Evolutionary conservation across 1,284 basidiomycete genomes (phyloP).

Genomic region (Erythrobasidium hasegawianum): DNA sequence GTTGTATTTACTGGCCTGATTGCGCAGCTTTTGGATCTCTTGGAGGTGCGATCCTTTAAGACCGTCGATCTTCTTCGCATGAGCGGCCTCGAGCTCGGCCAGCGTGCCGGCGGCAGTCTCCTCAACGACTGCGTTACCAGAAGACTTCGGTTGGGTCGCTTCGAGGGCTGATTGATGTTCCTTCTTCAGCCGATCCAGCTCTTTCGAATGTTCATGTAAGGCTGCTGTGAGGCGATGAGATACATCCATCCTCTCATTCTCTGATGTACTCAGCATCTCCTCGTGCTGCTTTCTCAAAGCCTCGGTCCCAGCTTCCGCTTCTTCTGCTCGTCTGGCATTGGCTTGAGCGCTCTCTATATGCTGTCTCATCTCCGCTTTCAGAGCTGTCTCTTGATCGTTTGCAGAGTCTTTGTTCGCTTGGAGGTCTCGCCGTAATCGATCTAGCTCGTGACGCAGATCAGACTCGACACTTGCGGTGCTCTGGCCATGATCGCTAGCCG

Average conservation of each 20-base stretch:
- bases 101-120: no score
- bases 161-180: constrained; percentile 33
- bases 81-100: background rate
- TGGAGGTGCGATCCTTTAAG: constrained; percentile 15
- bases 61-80: constrained; percentile 5
- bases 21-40: constrained; percentile 22
- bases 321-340: background rate
- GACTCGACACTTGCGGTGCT: no score
- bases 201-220: constrained; percentile 26
- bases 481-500: background rate
- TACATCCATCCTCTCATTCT: constrained; percentile 28
- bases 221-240: constrained; percentile 22
- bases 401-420: no score
- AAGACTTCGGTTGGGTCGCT: no score
- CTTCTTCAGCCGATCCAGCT: constrained; percentile 35
- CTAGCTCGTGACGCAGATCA: no score
- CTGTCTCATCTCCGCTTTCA: no score
- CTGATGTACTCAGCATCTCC: constrained; percentile 15
- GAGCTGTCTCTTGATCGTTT: no score
- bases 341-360: no score
- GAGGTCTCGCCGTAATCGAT: no score
- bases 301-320: background rate
- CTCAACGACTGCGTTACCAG: no score
- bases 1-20: constrained; percentile 24
- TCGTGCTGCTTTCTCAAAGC: constrained; percentile 3